These are phyloP conservation scores for Stropharia rugosoannulata DNA, from an alignment of 768 basidiomycete genomes.

Conservation along the genomic window DNA sequence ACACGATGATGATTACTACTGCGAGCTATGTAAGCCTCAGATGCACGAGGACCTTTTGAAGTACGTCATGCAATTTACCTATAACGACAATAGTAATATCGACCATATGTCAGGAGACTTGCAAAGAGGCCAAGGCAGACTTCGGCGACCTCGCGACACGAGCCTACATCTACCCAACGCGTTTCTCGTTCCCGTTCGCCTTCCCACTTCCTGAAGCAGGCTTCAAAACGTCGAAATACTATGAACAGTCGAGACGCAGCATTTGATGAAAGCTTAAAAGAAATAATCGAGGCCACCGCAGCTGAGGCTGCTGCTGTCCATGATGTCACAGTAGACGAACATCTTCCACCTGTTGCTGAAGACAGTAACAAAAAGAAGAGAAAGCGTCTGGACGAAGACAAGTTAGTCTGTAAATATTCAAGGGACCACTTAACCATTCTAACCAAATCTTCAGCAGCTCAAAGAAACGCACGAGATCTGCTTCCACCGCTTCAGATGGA, in stretches of 20 bases:
- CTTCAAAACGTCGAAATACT: conserved; percentile 89
- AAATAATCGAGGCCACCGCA: conserved; percentile 72
- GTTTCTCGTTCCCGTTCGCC: conserved; percentile 79
- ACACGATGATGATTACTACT: conserved; percentile 83
- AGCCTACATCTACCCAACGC: conserved; percentile 47
- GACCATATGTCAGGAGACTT: conserved; percentile 47
- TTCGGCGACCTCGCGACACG: conserved; percentile 62
- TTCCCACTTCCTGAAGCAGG: conserved; percentile 51
- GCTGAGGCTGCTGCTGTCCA: conserved; percentile 62
- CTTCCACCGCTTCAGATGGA: conserved; percentile 68
- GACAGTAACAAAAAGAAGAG: conserved; percentile 69
- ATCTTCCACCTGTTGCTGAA: conserved; percentile 34
- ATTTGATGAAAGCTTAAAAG: conserved; percentile 86
- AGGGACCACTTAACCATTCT: not conserved
- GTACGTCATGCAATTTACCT: conserved; percentile 43
- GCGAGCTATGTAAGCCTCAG: conserved; percentile 90
- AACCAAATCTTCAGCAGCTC: conserved; percentile 34
- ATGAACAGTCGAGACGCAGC: conserved; percentile 97
- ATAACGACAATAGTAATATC: conserved; percentile 1
- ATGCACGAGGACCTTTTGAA: conserved; percentile 79
- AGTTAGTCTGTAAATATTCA: conserved; percentile 38
- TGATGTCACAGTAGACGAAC: conserved; percentile 40
- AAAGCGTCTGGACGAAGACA: conserved; percentile 73
- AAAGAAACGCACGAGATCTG: conserved; percentile 77
- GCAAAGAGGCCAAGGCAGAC: conserved; percentile 63